phyloP scores from a whole-genome alignment of 2,329 filamentous ascomycete species.

The Aschersonia sp. region DNA sequence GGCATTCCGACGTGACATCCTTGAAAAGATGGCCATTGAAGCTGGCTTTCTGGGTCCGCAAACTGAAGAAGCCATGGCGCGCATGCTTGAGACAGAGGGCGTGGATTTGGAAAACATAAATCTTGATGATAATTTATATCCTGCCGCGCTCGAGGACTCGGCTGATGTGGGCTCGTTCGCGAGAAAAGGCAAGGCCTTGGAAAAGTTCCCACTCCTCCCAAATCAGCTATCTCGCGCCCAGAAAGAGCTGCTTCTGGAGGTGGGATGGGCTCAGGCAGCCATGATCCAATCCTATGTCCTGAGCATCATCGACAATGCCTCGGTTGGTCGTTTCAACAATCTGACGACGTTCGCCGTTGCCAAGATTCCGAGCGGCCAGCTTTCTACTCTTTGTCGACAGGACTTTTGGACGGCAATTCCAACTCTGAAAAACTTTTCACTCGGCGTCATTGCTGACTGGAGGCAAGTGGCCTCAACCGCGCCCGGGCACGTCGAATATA shows the following conservation, averaged over 20 bases:
- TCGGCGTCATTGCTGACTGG: constrained; percentile 54
- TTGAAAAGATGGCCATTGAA: constrained; percentile 22
- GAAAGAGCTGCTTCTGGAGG: constrained; percentile 52
- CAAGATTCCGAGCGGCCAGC: constrained; percentile 46
- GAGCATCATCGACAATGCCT: constrained; percentile 43
- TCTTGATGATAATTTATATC: constrained; percentile 16
- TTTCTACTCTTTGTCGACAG: constrained; percentile 36
- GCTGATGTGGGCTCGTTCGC: background rate
- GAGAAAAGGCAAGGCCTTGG: background rate
- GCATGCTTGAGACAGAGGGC: constrained; percentile 20
- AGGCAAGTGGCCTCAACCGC: constrained; percentile 37
- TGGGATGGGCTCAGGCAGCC: constrained; percentile 53
- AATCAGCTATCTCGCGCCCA: constrained; percentile 44
- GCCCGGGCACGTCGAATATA: constrained; percentile 33
- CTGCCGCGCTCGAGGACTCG: background rate
- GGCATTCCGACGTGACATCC: constrained; percentile 4
- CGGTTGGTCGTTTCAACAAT: constrained; percentile 28
- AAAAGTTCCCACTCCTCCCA: constrained; percentile 27
- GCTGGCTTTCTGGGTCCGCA: constrained; percentile 18
- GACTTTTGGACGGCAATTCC: constrained; percentile 49
- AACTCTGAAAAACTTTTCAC: constrained; percentile 34
- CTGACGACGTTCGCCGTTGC: constrained; percentile 48
- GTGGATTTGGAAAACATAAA: constrained; percentile 14
- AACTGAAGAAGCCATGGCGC: constrained; percentile 17
- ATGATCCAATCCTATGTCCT: constrained; percentile 55